These are phyloP conservation scores for Wickerhamomyces alni DNA, from an alignment of 805 yeast species.

Conservation along the genomic window DNA sequence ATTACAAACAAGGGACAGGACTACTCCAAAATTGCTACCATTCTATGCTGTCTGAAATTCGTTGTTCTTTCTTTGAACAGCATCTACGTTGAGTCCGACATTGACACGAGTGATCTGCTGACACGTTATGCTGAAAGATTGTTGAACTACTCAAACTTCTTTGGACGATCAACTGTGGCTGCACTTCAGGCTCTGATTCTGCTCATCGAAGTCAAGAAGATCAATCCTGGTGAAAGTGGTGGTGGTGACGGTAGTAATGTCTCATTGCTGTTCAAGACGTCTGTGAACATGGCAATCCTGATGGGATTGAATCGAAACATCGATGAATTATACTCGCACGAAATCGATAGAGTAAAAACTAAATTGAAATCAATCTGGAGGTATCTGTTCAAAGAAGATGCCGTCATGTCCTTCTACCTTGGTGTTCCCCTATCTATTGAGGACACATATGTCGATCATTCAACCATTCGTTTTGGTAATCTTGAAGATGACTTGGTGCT, in stretches of 20 bases:
- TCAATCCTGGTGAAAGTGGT: slow-evolving; percentile 18
- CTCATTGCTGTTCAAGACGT: slow-evolving; percentile 9
- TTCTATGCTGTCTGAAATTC: slow-evolving; percentile 10
- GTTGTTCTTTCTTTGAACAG: slow-evolving; percentile 6
- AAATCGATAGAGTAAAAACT: slow-evolving; percentile 2
- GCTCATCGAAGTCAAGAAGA: slow-evolving; percentile 8
- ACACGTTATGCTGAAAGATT: slow-evolving; percentile 11
- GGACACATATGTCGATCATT: slow-evolving; percentile 9
- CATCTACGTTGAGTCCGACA: neutral
- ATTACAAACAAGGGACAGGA: slow-evolving; percentile 10
- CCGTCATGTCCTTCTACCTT: slow-evolving; percentile 10
- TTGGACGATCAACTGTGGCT: slow-evolving; percentile 12
- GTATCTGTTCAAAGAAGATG: slow-evolving; percentile 12
- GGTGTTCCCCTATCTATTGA: slow-evolving; percentile 20
- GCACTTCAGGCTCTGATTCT: slow-evolving; percentile 18
- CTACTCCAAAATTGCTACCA: slow-evolving; percentile 17
- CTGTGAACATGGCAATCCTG: slow-evolving; percentile 19
- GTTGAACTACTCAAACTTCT: slow-evolving; percentile 9
- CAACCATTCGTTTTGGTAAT: neutral
- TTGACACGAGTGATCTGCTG: slow-evolving; percentile 13
- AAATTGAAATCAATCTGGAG: slow-evolving; percentile 15
- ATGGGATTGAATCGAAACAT: slow-evolving; percentile 21
- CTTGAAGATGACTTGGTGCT: slow-evolving; percentile 4
- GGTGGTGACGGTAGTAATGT: slow-evolving; percentile 17
- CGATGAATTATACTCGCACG: slow-evolving; percentile 10